Evolutionary conservation across 139 green algal genomes (phyloP), one percentile per base, ranked within the genome.

Genomic region (Coccomyxa sp.): DNA sequence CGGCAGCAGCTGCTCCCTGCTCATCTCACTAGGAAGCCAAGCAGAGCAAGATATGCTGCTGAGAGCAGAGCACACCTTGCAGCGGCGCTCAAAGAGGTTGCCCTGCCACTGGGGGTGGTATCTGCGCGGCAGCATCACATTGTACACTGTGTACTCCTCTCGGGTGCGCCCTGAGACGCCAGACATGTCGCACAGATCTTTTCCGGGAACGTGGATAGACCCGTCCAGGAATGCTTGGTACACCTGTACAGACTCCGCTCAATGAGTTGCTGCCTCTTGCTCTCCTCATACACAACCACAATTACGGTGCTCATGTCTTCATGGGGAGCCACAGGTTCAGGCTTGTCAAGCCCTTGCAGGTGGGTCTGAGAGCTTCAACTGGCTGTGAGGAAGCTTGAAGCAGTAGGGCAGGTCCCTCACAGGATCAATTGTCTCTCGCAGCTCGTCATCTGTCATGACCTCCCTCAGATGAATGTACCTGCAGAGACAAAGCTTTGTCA

Each of bases 131-230:
- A 92, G 79, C 87, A 94, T 92, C 1, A 91, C 88, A 75, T 94
- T 94, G 79, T 91, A 91, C 31, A 91, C 81, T 2, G 82, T 91
- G 81, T 86, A 93, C 39, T 90, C 34, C 31, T 91, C 82, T 41
- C 81, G 81, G 1, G 73, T 77, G 4, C 83, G 78, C 14, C 70
- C 81, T 40, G 78, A 76, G 31, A 74, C 82, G 8, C 86, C 86
- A 36, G 71, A 84, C 87, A 92, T 92, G 74, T 94, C 89, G 81
- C 88, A 92, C 9, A 91, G 74, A 72, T 94, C 89, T 36, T 85
- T 85, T 18, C 88, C 89, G 35, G 86, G 81, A 24, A 91, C 83
- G 18, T 80, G 24, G 0, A 92, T 83, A 34, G 89, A 81, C 1
- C 85, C 68, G 0, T 18, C 73, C 6, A 92, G 82, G 78, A 90